Evolutionary conservation across 1,284 basidiomycete species (phyloP), one percentile per base, ranked within the genome.

Genomic region (Violaceomyces palustris): DNA sequence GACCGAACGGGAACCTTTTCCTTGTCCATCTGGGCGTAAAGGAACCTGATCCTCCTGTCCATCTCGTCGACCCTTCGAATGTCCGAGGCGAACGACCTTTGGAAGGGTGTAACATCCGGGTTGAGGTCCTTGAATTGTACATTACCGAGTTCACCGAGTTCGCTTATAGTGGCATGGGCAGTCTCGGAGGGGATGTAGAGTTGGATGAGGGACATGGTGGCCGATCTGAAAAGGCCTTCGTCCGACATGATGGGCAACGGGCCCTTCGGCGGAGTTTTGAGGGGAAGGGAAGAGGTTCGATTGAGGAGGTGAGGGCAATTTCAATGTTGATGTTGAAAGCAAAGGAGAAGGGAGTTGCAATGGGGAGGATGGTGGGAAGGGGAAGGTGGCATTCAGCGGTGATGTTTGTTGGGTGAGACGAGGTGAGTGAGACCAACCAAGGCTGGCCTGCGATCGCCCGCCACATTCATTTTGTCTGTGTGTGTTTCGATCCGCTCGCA

Each of bases 81-180:
- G 74, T 96, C 92, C 34, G 86, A 86, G 50, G 96, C 90, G 74
- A 93, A 99, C 6, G 93, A 91, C 57, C 94, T 88, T 80, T 99
- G 94, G 79, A 98, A 99, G 18, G 93, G 87, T 73, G 93, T 96
- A 59, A 97, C 83, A 50, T 83, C 83, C 14, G 92, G 88, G 75
- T 98, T 97, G 68, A 97, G 79, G 77, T 99, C 93, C 79, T 93
- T 96, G 78, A 98, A 96, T 75, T 98, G 90, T 25, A 98, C 86
- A 74, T 93, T 83, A 43, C 92, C 90, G 39, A 97, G 83, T 76
- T 96, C 89, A 59, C 89, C 93, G 15, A 99, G 83, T 74, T 94
- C 90, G 53, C 87, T 84, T 50, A 97, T 88, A 38, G 93, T 88
- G 70, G 94, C 88, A 75, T 98, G 94, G 19, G 92, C 90, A 44